These are phyloP conservation scores for Cadophora gregata DNA, from an alignment of 2,329 filamentous ascomycete genomes.

Conservation along the genomic window DNA sequence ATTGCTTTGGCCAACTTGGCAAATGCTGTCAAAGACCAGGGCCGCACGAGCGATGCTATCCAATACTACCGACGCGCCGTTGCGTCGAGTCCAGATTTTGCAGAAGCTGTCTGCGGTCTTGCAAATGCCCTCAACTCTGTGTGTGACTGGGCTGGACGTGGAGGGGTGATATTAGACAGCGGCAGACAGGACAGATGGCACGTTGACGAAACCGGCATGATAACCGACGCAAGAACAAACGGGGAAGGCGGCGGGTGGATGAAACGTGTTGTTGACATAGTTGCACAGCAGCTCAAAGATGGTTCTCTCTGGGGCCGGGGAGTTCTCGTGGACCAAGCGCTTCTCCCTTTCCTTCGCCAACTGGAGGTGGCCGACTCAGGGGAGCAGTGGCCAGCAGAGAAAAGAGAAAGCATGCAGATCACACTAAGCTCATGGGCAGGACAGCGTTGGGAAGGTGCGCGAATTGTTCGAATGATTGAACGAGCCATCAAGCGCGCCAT, in stretches of 20 bases:
- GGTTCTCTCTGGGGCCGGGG: conserved; percentile 86
- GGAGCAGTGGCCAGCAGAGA: conserved; percentile 44
- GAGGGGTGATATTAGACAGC: conserved; percentile 77
- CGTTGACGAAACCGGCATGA: conserved; percentile 82
- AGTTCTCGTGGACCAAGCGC: conserved; percentile 61
- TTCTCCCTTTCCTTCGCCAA: conserved; percentile 50
- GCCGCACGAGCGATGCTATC: conserved; percentile 90
- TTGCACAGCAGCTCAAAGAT: conserved; percentile 84
- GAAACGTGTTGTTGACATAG: conserved; percentile 88
- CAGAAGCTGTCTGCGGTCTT: conserved; percentile 94
- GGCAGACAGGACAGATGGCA: conserved; percentile 90
- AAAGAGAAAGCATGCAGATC: conserved; percentile 44
- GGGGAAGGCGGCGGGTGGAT: conserved; percentile 78
- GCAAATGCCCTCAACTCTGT: conserved; percentile 96
- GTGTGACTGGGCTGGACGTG: conserved; percentile 90
- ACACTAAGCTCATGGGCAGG: conserved; percentile 66
- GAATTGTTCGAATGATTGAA: conserved; percentile 82
- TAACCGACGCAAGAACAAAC: conserved; percentile 72
- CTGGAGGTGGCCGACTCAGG: conserved; percentile 44
- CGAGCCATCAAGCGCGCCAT: conserved; percentile 78
- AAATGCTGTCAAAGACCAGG: conserved; percentile 97
- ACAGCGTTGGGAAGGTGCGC: conserved; percentile 85
- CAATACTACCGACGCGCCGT: conserved; percentile 90
- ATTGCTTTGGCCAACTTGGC: conserved; percentile 96
- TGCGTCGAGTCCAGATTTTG: conserved; percentile 90